Conservation (phyloP, 1,139 yeast species). For the Meyerozyma athensensis region DNA sequence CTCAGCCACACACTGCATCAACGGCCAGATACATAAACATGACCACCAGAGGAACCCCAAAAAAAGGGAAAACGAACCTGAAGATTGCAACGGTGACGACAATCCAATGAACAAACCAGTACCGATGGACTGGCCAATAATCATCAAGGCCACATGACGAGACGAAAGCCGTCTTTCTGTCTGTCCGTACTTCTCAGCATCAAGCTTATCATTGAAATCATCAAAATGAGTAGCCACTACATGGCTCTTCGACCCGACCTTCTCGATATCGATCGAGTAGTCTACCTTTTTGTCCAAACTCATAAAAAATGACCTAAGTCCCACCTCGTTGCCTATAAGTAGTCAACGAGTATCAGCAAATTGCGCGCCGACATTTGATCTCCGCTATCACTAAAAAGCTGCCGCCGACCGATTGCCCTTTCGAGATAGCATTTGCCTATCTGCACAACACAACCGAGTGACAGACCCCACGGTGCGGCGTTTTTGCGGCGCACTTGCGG, state of each 20-base stretch:
- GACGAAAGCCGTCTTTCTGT: slow-evolving; percentile 36
- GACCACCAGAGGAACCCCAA: slow-evolving; percentile 34
- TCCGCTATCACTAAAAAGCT: no score
- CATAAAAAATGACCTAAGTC: no score
- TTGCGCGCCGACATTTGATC: no score
- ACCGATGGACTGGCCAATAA: slow-evolving; percentile 50
- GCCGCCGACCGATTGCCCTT: no score
- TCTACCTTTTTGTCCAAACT: slow-evolving; percentile 9
- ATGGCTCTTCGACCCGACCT: slow-evolving; percentile 15
- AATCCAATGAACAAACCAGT: slow-evolving; percentile 43
- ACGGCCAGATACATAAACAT: slow-evolving; percentile 32
- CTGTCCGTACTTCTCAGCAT: slow-evolving; percentile 29
- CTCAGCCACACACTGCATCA: slow-evolving; percentile 38
- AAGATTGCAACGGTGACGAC: slow-evolving; percentile 27
- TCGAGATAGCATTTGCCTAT: no score
- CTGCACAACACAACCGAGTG: no score
- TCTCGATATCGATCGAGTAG: slow-evolving; percentile 21
- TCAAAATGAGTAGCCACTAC: slow-evolving; percentile 17
- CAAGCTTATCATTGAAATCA: slow-evolving; percentile 31
- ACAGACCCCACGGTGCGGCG: no score
- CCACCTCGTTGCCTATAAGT: no score
- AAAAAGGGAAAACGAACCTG: slow-evolving; percentile 36
- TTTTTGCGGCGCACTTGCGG: no score
- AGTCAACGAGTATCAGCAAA: no score
- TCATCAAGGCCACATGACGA: slow-evolving; percentile 46